These are phyloP conservation scores for Colletotrichum chrysophilum DNA, from an alignment of 2,329 filamentous ascomycete genomes.

Conservation along the genomic window DNA sequence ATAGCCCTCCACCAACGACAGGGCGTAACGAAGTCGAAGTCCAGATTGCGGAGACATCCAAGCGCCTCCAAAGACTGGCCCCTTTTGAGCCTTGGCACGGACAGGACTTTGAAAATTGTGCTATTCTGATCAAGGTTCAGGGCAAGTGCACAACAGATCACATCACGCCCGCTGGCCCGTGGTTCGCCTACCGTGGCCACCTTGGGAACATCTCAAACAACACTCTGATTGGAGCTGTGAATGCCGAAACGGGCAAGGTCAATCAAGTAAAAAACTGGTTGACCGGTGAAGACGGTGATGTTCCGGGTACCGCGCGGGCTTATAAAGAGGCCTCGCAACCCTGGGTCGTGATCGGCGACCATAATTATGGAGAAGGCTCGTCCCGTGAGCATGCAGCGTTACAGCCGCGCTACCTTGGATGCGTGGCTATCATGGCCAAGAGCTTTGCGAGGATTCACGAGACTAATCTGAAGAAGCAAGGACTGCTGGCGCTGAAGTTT, in stretches of 20 bases:
- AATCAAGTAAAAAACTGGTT: conserved; percentile 58
- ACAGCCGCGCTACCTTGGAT: conserved; percentile 83
- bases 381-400: conserved; percentile 87
- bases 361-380: conserved; percentile 81
- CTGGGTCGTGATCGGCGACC: conserved; percentile 31
- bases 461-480: conserved; percentile 91
- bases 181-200: conserved; percentile 81
- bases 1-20: conserved; percentile 55
- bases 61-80: conserved; percentile 74
- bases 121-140: conserved; percentile 77
- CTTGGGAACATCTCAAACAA: conserved; percentile 85
- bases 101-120: conserved; percentile 69
- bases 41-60: conserved; percentile 70
- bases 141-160: conserved; percentile 82
- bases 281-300: conserved; percentile 65
- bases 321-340: conserved; percentile 60
- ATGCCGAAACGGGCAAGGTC: conserved; percentile 55
- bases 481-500: conserved; percentile 61
- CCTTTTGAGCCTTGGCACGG: conserved; percentile 75
- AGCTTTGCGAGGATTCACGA: conserved; percentile 90
- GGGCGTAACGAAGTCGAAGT: conserved; percentile 54
- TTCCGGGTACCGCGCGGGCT: conserved; percentile 75
- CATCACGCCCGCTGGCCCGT: conserved; percentile 80
- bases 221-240: conserved; percentile 59
- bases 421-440: conserved; percentile 80